Evolutionary conservation across 192 early-diverging fungal species (phyloP).

Genomic region (Dimargaris verticillata): DNA sequence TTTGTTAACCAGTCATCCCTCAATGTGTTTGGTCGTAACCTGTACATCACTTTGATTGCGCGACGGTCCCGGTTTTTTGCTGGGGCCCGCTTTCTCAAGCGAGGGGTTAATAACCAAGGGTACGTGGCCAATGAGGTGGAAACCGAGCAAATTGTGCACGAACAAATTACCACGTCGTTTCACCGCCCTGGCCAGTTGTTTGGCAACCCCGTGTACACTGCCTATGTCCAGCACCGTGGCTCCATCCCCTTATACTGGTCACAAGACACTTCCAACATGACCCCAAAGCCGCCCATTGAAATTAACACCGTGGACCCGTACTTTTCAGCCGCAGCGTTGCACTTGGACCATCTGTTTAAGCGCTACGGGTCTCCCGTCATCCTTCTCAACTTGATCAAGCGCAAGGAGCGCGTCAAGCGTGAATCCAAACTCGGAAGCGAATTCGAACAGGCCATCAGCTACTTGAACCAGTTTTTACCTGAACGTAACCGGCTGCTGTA

Average conservation of each 20-base stretch:
- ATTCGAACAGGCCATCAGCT: slow-evolving; percentile 61
- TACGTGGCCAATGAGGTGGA: slow-evolving; percentile 99
- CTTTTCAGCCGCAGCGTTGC: slow-evolving; percentile 76
- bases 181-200: slow-evolving; percentile 34
- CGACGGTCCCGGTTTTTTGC: slow-evolving; percentile 87
- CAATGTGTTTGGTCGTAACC: slow-evolving; percentile 76
- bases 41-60: slow-evolving; percentile 87
- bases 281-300: slow-evolving; percentile 87
- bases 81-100: slow-evolving; percentile 87
- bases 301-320: slow-evolving; percentile 84
- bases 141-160: slow-evolving; percentile 92
- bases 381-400: slow-evolving; percentile 90
- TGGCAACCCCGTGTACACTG: slow-evolving; percentile 63
- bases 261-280: slow-evolving; percentile 81
- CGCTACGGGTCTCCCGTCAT: slow-evolving; percentile 86
- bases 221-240: slow-evolving; percentile 93
- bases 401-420: slow-evolving; percentile 75
- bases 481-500: slow-evolving; percentile 65
- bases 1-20: slow-evolving; percentile 96
- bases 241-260: slow-evolving; percentile 94
- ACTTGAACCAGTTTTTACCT: slow-evolving; percentile 83
- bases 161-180: slow-evolving; percentile 81
- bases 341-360: slow-evolving; percentile 82
- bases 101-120: slow-evolving; percentile 86
- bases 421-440: slow-evolving; percentile 78